Conservation (phyloP, 169 alveolate genomes). For the Plasmodium chabaudi region DNA sequence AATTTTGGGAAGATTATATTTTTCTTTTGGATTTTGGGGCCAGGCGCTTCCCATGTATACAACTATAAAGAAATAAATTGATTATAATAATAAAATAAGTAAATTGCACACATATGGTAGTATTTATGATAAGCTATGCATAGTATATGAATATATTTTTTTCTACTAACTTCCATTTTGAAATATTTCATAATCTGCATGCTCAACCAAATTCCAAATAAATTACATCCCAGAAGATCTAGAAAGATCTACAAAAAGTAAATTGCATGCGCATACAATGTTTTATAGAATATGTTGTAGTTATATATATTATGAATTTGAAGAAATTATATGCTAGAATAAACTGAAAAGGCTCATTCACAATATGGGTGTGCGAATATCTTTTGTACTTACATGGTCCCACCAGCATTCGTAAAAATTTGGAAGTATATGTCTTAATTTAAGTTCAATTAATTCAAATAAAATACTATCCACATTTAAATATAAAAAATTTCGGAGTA, state of each 20-base stretch:
- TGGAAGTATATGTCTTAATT: slow-evolving; percentile 55
- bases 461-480: slow-evolving; percentile 28
- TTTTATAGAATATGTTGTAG: background rate
- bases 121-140: background rate
- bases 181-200: slow-evolving; percentile 26
- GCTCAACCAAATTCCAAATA: slow-evolving; percentile 26
- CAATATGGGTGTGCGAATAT: background rate
- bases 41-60: slow-evolving; percentile 18
- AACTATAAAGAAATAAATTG: slow-evolving; percentile 24
- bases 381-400: slow-evolving; percentile 60
- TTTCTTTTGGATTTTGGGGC: slow-evolving; percentile 24
- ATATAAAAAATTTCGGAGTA: slow-evolving; percentile 32
- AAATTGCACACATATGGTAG: background rate
- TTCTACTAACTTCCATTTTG: slow-evolving; percentile 13
- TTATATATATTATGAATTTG: background rate
- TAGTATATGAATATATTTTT: background rate
- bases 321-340: background rate
- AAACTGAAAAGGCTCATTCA: background rate
- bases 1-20: slow-evolving; percentile 46
- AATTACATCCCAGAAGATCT: slow-evolving; percentile 41
- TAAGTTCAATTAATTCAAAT: slow-evolving; percentile 56
- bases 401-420: slow-evolving; percentile 76
- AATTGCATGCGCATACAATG: background rate
- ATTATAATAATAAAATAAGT: background rate
- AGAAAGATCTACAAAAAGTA: slow-evolving; percentile 12